phyloP scores from a whole-genome alignment of 148 eudicot genomes.

The Nyssa sinensis region DNA sequence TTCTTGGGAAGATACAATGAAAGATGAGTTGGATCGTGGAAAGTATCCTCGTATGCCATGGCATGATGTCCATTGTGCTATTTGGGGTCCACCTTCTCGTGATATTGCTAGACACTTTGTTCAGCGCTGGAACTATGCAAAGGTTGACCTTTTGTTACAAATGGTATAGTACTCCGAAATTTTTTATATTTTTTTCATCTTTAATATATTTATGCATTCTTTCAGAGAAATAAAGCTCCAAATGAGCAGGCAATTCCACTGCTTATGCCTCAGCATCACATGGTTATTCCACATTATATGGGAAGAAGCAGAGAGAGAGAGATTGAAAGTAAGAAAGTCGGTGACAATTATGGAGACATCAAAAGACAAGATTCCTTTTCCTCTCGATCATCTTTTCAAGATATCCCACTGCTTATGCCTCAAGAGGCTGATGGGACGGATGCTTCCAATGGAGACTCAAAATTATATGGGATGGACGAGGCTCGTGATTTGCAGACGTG shows the following conservation, averaged over 20 bases:
- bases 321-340: slow-evolving; percentile 23
- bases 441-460: slow-evolving; percentile 44
- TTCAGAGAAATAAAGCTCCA: slow-evolving; percentile 95
- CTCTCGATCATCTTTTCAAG: slow-evolving; percentile 71
- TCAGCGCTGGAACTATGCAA: slow-evolving; percentile 98
- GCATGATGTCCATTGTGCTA: slow-evolving; percentile 99
- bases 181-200: slow-evolving; percentile 10
- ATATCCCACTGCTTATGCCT: slow-evolving; percentile 89
- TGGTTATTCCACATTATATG: slow-evolving; percentile 96
- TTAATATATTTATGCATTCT: slow-evolving; percentile 20
- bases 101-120: slow-evolving; percentile 97
- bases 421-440: slow-evolving; percentile 62
- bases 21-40: slow-evolving; percentile 85
- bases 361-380: slow-evolving; percentile 74
- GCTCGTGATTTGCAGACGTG: slow-evolving; percentile 46
- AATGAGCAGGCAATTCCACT: slow-evolving; percentile 88
- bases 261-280: slow-evolving; percentile 96
- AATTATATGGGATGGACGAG: slow-evolving; percentile 37
- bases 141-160: slow-evolving; percentile 42
- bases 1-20: slow-evolving; percentile 96
- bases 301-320: slow-evolving; percentile 54
- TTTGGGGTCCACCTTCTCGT: slow-evolving; percentile 96
- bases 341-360: slow-evolving; percentile 31
- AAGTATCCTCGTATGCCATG: slow-evolving; percentile 99
- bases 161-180: not conserved